Base-by-base conservation (phyloP, 2,329 filamentous ascomycete species). In the Uncinocarpus reesii region DNA sequence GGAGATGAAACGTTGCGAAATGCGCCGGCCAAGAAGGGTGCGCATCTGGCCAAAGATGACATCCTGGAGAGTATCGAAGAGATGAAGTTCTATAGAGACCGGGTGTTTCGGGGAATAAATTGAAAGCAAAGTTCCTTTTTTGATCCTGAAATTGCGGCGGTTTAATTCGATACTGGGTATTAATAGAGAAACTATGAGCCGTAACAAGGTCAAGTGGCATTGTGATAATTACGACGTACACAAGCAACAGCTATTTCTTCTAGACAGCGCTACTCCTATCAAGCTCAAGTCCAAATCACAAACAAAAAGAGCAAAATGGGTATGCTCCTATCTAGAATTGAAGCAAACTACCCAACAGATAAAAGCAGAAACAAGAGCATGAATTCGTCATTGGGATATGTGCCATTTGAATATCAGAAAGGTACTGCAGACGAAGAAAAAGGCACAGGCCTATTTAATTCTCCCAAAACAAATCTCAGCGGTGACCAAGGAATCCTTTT, bases 31-130 rank as follows among this genome's bases (percentile, higher is more conserved):
- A 96, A 96, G 72, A 77, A 77, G 62, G 79, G 78, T 31, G 70
- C 81, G 44, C 92, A 98, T 69, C 79, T 90, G 65, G 92, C 92
- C 0, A 80, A 77, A 58, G 80, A 86, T 48, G 92, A 98, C 65
- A 95, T 98, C 50, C 66, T 95, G 52, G 92, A 98, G 71, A 96
- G 90, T 66, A 95, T 98, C 53, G 82, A 78, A 48, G 92, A 98
- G 71, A 90, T 90, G 47, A 79, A 72, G 59, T 95, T 84, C 63
- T 96, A 95, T 66, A 79, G 78, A 58, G 72, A 82, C 51, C 71
- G 70, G 15, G 76, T 94, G 48, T 93, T 93, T 63, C 60, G 55
- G 55, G 26, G 34, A 20, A 8, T 10, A 21, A 28, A 8, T 26
- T 34, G 18, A 42, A 18, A 20, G 15, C 8, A 24, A 18, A 26